phyloP scores from a whole-genome alignment of 345 rosid genomes.

The Arabidopsis thaliana region DNA sequence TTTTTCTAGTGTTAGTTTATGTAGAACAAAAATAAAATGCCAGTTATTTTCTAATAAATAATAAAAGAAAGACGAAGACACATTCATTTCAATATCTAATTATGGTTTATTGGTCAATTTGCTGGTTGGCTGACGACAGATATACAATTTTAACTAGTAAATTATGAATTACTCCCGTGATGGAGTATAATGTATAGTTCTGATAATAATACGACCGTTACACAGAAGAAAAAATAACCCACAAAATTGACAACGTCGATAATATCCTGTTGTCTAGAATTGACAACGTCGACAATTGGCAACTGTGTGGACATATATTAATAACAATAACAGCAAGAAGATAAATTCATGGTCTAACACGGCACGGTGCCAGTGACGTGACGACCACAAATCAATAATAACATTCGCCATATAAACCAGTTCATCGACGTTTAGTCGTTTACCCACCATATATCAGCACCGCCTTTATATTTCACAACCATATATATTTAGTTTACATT shows the following conservation, averaged over 20 bases:
- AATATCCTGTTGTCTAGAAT: background rate
- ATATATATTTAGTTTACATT: background rate
- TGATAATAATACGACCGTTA: background rate
- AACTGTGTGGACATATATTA: background rate
- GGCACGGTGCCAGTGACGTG: constrained; percentile 10
- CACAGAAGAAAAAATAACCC: background rate
- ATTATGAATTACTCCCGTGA: background rate
- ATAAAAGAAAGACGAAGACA: too few species aligned
- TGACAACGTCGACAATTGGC: background rate
- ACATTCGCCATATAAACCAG: background rate
- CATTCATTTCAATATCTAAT: too few species aligned
- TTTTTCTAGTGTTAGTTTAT: too few species aligned
- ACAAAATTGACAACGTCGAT: background rate
- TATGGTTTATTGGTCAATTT: too few species aligned
- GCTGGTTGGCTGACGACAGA: background rate
- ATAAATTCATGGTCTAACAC: background rate
- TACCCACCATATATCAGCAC: background rate
- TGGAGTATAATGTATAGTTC: background rate
- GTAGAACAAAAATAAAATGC: too few species aligned
- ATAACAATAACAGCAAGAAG: background rate
- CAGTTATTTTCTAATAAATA: too few species aligned
- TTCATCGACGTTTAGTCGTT: background rate
- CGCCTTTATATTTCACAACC: constrained; percentile 10
- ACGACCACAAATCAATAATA: background rate
- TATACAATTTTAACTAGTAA: background rate